Evolutionary conservation across 139 green algal species (phyloP).

Genomic region (Picochlorum costavermella): DNA sequence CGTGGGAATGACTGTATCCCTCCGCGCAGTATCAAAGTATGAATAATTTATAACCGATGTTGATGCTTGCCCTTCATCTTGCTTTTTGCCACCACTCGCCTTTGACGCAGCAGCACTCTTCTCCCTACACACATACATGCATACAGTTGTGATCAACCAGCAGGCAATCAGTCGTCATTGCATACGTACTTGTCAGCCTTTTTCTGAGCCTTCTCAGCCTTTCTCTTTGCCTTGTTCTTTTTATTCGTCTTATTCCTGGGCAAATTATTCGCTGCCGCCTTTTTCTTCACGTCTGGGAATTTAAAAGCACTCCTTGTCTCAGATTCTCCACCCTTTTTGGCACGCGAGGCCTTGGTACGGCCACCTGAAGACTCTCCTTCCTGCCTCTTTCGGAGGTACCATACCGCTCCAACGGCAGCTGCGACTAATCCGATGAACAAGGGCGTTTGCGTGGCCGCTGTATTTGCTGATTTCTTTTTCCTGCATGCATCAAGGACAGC

Average conservation of each 20-base stretch:
- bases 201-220: conserved; percentile 11
- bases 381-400: neutral
- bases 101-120: too few species aligned
- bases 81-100: neutral
- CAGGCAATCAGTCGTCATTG: neutral
- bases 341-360: neutral
- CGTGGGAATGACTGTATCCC: conserved; percentile 9
- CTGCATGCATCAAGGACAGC: neutral
- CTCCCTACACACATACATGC: too few species aligned
- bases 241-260: conserved; percentile 22
- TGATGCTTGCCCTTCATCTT: conserved; percentile 1
- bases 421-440: neutral
- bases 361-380: neutral
- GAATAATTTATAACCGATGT: conserved; percentile 22
- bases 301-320: conserved; percentile 17
- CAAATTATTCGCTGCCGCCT: neutral
- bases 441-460: neutral
- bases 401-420: neutral
- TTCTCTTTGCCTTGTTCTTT: conserved; percentile 15
- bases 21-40: conserved; percentile 19
- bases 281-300: conserved; percentile 5
- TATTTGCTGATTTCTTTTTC: neutral
- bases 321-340: neutral
- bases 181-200: neutral
- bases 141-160: too few species aligned